Conservation (phyloP, 139 green algal species). For the Chlamydomonas applanata region DNA sequence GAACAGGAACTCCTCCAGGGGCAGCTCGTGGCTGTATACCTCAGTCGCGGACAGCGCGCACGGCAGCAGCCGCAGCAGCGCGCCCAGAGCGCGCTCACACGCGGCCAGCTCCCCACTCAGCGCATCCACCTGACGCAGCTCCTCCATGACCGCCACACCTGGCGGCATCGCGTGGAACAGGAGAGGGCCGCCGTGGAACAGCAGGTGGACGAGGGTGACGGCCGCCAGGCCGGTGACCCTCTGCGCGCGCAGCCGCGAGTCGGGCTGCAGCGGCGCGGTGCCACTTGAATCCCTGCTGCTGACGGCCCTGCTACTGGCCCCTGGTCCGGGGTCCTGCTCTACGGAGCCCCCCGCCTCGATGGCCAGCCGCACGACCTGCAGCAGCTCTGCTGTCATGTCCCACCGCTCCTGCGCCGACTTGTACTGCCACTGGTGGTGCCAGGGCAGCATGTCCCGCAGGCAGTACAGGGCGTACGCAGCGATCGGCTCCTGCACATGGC, state of each 20-base stretch:
- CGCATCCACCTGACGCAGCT: background rate
- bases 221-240: constrained; percentile 17
- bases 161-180: constrained; percentile 16
- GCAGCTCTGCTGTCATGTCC: background rate
- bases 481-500: background rate
- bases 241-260: background rate
- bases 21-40: constrained; percentile 9
- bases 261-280: background rate
- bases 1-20: constrained; percentile 27
- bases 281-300: background rate
- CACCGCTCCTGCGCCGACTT: background rate
- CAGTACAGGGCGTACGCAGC: constrained; percentile 20
- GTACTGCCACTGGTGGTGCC: constrained; percentile 20
- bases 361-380: constrained; percentile 39
- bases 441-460: constrained; percentile 38
- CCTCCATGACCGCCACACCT: background rate
- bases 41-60: background rate
- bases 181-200: constrained; percentile 26
- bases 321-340: background rate
- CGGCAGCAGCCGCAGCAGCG: constrained; percentile 21
- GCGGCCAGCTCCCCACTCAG: background rate
- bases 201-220: constrained; percentile 20
- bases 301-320: background rate
- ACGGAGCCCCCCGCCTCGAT: constrained; percentile 13
- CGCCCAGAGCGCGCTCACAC: background rate